Evolutionary conservation across 148 eudicot species (phyloP), one percentile per base, ranked within the genome.

Genomic region (Gaultheria prostrata): DNA sequence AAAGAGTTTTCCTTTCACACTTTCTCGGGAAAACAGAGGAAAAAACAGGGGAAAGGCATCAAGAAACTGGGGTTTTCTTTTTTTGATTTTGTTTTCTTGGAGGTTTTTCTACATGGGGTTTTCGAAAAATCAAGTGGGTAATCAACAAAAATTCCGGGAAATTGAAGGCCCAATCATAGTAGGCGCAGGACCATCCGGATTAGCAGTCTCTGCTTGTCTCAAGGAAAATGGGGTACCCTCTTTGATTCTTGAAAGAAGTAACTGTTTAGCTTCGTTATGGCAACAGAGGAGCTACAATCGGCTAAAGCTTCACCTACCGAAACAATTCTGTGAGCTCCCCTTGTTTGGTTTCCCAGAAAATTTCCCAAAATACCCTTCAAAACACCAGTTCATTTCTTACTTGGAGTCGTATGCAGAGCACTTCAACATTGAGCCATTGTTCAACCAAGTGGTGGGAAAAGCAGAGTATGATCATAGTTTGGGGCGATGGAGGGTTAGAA

Each of bases 261-360:
- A 93, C 32, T 97, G 99, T 80, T 90, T 97, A 77, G 99, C 99
- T 26, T 93, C 99, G n/a, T 86, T 95, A 61, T 97, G 99, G 99
- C 95, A 92, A 65, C 83, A 90, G 21, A 86, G 83, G 50, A 97
- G 96, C 10, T 97, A 97, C 79, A 93, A 97, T 80, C 93, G 99
- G 0, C 88, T 97, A 10, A 97, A 97, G 67, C 96, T 97, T 45
- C 99, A 97, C 67, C 92, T 97, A 1, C 99, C 99, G 1, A 91
- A 88, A 69, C 88, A 95, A 26, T 97, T 93, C 33, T 97, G 99
- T 59, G 84, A 97, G 79, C 96, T 97, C 1, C 99, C 99, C 21
- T 70, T 92, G 35, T 85, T 93, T 63, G 86, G 82, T 18, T 95
- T 93, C 81, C 98, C 99, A 0, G 57, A 80, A 6, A 35, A 87